Conservation (phyloP, 805 yeast species). For the Candida insectalens region DNA sequence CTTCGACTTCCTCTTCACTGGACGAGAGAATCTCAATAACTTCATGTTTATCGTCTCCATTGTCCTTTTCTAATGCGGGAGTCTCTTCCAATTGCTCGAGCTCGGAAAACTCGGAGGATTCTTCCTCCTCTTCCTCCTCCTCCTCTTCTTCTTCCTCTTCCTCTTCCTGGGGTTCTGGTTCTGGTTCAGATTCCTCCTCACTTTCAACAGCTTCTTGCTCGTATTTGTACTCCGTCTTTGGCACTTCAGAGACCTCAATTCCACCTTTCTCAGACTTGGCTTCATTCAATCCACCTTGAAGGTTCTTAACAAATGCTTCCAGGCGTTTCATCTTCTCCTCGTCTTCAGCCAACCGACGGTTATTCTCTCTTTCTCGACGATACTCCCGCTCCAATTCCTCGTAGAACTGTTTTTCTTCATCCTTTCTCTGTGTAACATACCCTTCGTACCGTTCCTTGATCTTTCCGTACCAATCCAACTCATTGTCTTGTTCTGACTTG, state of each 20-base stretch:
- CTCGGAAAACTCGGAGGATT: not conserved
- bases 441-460: slow-evolving; percentile 25
- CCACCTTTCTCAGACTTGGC: slow-evolving; percentile 4
- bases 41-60: not conserved
- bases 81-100: not conserved
- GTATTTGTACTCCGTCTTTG: slow-evolving; percentile 1
- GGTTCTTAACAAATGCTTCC: slow-evolving; percentile 7
- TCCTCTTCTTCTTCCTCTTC: slow-evolving; percentile 4
- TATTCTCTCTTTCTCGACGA: slow-evolving; percentile 10
- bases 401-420: slow-evolving; percentile 28
- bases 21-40: slow-evolving; percentile 9
- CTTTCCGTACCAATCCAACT: slow-evolving; percentile 25
- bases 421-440: slow-evolving; percentile 21
- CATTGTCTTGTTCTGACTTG: slow-evolving; percentile 1
- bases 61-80: not conserved
- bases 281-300: slow-evolving; percentile 14
- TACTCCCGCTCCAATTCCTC: slow-evolving; percentile 26
- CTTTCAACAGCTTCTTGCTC: slow-evolving; percentile 1
- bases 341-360: slow-evolving; percentile 8
- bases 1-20: slow-evolving; percentile 7
- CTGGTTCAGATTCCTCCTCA: slow-evolving; percentile 4
- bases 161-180: slow-evolving; percentile 2
- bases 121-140: slow-evolving; percentile 6
- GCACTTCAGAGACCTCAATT: not conserved
- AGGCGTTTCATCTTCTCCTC: slow-evolving; percentile 13